phyloP scores from a whole-genome alignment of 2,329 filamentous ascomycete genomes.

The Microsporum ferrugineum region DNA sequence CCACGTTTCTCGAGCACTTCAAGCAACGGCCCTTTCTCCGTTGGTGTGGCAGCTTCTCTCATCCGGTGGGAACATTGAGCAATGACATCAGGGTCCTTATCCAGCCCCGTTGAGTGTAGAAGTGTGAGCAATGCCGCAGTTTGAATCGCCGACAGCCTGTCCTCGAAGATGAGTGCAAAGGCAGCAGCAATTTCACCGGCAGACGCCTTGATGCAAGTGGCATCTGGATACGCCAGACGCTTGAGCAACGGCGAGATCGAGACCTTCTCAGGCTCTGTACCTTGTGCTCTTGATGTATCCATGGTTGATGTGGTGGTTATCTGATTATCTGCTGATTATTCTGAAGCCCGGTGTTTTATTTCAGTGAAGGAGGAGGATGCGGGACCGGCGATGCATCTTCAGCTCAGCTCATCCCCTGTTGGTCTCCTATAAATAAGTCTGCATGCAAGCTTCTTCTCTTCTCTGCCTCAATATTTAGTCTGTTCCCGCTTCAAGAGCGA shows the following conservation, averaged over 20 bases:
- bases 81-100: conserved; percentile 73
- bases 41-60: conserved; percentile 62
- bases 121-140: conserved; percentile 78
- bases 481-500: not conserved
- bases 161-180: conserved; percentile 81
- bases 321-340: not conserved
- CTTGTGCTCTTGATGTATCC: not conserved
- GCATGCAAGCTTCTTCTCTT: not conserved
- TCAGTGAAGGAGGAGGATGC: not conserved
- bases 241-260: conserved; percentile 41
- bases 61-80: conserved; percentile 74
- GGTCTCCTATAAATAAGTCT: not conserved
- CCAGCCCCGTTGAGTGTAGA: conserved; percentile 79
- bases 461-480: not conserved
- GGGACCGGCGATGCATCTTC: not conserved
- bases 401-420: not conserved
- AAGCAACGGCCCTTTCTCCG: conserved; percentile 54
- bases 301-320: not conserved
- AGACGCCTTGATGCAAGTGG: conserved; percentile 44
- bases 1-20: conserved; percentile 50
- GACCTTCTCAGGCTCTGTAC: conserved; percentile 25
- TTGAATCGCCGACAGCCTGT: conserved; percentile 78
- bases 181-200: conserved; percentile 80
- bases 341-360: not conserved
- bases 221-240: conserved; percentile 33